A percentile compares a stretch with the other conserved stretches of the same genome.
Evolutionary conservation across 2,329 filamentous ascomycete genomes (phyloP).

Genomic region (Knoxdaviesia proteae): DNA sequence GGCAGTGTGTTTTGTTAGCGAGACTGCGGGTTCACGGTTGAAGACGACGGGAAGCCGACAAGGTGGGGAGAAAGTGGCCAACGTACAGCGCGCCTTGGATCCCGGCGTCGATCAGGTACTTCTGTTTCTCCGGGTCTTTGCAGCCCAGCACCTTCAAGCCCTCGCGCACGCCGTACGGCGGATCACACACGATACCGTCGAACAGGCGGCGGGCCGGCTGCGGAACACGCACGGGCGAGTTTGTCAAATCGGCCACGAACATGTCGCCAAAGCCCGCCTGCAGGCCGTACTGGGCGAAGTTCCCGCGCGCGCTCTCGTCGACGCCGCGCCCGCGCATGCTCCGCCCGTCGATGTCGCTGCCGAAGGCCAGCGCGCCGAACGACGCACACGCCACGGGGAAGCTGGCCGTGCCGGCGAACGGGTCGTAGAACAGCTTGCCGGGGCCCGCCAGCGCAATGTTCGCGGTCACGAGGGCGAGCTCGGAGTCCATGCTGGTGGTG

Average conservation of each 20-base stretch:
- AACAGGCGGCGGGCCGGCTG: slow-evolving; percentile 32
- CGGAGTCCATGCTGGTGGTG: slow-evolving; percentile 93
- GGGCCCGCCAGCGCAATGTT: slow-evolving; percentile 71
- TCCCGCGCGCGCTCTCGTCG: slow-evolving; percentile 33
- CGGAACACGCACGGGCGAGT: slow-evolving; percentile 47
- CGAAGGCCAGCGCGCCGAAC: slow-evolving; percentile 66
- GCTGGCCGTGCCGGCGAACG: slow-evolving; percentile 86
- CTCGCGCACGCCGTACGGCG: slow-evolving; percentile 87
- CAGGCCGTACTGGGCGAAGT: slow-evolving; percentile 70
- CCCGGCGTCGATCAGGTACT: slow-evolving; percentile 46
- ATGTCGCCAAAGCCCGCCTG: slow-evolving; percentile 47
- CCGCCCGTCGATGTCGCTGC: slow-evolving; percentile 84
- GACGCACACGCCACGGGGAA: slow-evolving; percentile 81
- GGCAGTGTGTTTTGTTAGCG: slow-evolving; percentile 1
- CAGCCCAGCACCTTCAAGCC: slow-evolving; percentile 72
- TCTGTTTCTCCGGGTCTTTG: slow-evolving; percentile 40
- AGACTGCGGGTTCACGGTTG: too few species aligned
- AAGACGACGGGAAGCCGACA: slow-evolving; percentile 4
- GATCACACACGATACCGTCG: slow-evolving; percentile 87
- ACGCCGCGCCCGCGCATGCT: slow-evolving; percentile 56
- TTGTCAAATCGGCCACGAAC: slow-evolving; percentile 74
- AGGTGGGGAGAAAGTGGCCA: slow-evolving; percentile 6
- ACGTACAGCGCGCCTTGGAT: slow-evolving; percentile 46
- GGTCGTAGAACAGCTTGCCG: slow-evolving; percentile 79
- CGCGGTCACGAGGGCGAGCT: slow-evolving; percentile 75